These are phyloP conservation scores for Aspergillus sp. DNA, from an alignment of 2,329 filamentous ascomycete species.

Conservation along the genomic window DNA sequence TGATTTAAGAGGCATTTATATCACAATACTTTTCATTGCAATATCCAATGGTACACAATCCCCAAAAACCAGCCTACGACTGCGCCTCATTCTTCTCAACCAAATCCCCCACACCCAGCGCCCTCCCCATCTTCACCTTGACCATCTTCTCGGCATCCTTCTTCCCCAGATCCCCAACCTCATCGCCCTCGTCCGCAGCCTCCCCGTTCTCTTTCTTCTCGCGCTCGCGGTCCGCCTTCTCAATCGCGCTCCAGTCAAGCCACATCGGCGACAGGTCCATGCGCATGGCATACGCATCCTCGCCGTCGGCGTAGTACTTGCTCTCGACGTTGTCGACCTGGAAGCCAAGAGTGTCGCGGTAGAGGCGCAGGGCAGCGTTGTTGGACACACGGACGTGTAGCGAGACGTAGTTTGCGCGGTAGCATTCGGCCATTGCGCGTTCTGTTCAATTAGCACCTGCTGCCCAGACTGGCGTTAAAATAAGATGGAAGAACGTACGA, in stretches of 20 bases:
- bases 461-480: no score
- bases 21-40: neutral
- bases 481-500: slow-evolving; percentile 37
- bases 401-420: slow-evolving; percentile 83
- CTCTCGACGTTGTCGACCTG: slow-evolving; percentile 62
- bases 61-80: slow-evolving; percentile 4
- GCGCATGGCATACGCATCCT: slow-evolving; percentile 92
- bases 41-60: neutral
- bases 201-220: slow-evolving; percentile 23
- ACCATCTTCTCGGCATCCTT: slow-evolving; percentile 56
- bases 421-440: slow-evolving; percentile 94
- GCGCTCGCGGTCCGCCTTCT: slow-evolving; percentile 30
- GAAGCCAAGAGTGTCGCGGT: slow-evolving; percentile 88
- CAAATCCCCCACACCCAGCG: slow-evolving; percentile 63
- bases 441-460: slow-evolving; percentile 45
- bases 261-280: slow-evolving; percentile 61
- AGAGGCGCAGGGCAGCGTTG: slow-evolving; percentile 80
- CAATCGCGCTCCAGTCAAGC: slow-evolving; percentile 43
- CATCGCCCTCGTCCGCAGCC: slow-evolving; percentile 60
- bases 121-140: slow-evolving; percentile 78
- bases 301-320: slow-evolving; percentile 77
- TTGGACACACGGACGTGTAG: slow-evolving; percentile 95
- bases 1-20: neutral
- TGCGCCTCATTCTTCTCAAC: slow-evolving; percentile 43
- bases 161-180: slow-evolving; percentile 59